Evolutionary conservation across 2,329 filamentous ascomycete species (phyloP).

Genomic region (Xylariaceae sp.): DNA sequence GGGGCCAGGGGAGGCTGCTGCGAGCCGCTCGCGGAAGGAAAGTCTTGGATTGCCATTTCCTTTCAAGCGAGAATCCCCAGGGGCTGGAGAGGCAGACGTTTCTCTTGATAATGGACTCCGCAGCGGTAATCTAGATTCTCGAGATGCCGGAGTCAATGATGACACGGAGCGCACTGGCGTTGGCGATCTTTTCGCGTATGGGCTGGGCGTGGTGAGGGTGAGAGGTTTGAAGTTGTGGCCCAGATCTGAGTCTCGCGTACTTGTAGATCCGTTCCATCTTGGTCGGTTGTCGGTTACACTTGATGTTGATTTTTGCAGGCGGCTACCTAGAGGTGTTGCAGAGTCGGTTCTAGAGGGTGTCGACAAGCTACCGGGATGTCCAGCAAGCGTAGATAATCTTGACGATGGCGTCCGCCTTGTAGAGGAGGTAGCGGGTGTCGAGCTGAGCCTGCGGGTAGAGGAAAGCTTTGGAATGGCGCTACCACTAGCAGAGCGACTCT

Average conservation of each 20-base stretch:
- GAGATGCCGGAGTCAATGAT: constrained; percentile 39
- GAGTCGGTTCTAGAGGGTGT: constrained; percentile 40
- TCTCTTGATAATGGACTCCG: constrained; percentile 46
- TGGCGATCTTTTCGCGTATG: constrained; percentile 46
- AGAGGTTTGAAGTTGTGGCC: constrained; percentile 66
- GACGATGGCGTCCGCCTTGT: constrained; percentile 39
- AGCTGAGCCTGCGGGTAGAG: constrained; percentile 40
- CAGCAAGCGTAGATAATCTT: constrained; percentile 43
- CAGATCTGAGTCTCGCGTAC: constrained; percentile 58
- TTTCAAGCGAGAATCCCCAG: constrained; percentile 44
- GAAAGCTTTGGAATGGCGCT: constrained; percentile 43
- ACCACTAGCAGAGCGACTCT: constrained; percentile 46
- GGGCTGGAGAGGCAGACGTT: constrained; percentile 45
- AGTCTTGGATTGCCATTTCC: constrained; percentile 39
- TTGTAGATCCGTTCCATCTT: constrained; percentile 68
- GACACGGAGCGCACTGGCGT: constrained; percentile 40
- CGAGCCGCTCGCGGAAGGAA: constrained; percentile 48
- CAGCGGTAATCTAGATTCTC: constrained; percentile 46
- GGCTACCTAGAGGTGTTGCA: constrained; percentile 45
- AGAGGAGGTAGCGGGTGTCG: constrained; percentile 41
- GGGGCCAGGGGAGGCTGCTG: constrained; percentile 45
- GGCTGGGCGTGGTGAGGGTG: constrained; percentile 55
- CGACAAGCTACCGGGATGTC: constrained; percentile 25
- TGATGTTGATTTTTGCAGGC: constrained; percentile 42
- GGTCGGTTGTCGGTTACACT: constrained; percentile 55